Evolutionary conservation across 441 rosid species (phyloP).

Genomic region (Syzygium malaccense): DNA sequence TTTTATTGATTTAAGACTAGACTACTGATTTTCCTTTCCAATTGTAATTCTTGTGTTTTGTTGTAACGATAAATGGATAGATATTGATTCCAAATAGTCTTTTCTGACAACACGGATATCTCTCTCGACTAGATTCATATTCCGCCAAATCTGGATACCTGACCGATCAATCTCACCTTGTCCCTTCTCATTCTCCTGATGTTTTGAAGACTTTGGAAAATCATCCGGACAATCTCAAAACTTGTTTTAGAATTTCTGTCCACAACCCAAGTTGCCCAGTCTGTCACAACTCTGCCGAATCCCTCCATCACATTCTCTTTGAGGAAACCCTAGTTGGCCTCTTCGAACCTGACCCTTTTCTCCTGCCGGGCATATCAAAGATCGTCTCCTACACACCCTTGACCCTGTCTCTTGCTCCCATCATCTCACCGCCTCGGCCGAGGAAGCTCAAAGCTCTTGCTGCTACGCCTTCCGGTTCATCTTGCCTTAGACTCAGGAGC

Average conservation of each 20-base stretch:
- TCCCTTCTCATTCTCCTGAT: background rate
- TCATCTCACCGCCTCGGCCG: background rate
- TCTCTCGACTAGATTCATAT: background rate
- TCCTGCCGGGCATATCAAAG: background rate
- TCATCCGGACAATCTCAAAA: background rate
- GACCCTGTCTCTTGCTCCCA: background rate
- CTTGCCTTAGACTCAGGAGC: background rate
- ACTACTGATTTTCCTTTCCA: no score
- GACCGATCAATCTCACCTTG: background rate
- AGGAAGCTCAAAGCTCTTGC: background rate
- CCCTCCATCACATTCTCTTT: background rate
- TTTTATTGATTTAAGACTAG: no score
- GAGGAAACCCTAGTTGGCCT: background rate
- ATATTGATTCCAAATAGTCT: no score
- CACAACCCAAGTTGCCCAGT: background rate
- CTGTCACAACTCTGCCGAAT: background rate
- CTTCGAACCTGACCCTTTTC: background rate
- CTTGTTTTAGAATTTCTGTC: background rate
- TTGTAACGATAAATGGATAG: no score
- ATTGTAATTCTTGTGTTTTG: no score
- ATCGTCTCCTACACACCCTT: background rate
- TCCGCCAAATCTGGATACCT: background rate
- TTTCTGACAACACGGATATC: background rate
- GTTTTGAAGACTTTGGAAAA: background rate
- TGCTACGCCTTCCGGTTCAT: background rate